Conservation (phyloP, 2,329 filamentous ascomycete species). For the Diaporthe nobilis region DNA sequence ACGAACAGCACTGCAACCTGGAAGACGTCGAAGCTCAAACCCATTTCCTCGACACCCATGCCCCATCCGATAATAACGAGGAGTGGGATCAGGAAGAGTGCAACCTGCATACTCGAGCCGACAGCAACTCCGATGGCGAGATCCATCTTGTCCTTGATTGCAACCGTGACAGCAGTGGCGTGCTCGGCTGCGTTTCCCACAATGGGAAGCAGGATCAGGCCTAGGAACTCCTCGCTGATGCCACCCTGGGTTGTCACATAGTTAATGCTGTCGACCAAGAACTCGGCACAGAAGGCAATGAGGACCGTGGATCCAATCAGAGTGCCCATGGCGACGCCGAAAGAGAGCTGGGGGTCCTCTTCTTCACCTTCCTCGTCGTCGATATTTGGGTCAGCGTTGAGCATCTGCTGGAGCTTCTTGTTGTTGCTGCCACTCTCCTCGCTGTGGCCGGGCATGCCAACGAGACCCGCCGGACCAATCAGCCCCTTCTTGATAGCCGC, state of each 20-base stretch:
- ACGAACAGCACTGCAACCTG: conserved; percentile 90
- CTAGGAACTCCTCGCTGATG: conserved; percentile 82
- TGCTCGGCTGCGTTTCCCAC: conserved; percentile 89
- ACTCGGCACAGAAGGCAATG: conserved; percentile 86
- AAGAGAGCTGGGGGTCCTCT: conserved; percentile 81
- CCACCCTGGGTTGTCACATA: conserved; percentile 71
- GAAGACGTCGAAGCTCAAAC: conserved; percentile 88
- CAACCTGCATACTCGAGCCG: conserved; percentile 85
- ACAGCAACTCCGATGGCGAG: conserved; percentile 85
- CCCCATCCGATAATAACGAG: conserved; percentile 85
- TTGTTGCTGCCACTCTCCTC: conserved; percentile 48
- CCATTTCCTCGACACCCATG: conserved; percentile 80
- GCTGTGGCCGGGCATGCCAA: conserved; percentile 50
- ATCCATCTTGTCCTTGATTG: conserved; percentile 89
- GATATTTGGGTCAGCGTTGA: conserved; percentile 56
- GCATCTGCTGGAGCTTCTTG: conserved; percentile 60
- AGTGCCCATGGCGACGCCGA: conserved; percentile 79
- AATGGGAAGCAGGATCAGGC: conserved; percentile 84
- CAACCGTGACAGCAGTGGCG: conserved; percentile 84
- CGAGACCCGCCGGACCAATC: conserved; percentile 56
- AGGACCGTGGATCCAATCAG: conserved; percentile 81
- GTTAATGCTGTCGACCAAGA: conserved; percentile 81
- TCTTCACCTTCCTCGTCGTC: conserved; percentile 77
- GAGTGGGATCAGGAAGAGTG: conserved; percentile 82
- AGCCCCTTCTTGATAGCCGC: conserved; percentile 57